Conservation (phyloP, 108 stramenopile species). For the Cyclotella choctawhatcheeana region DNA sequence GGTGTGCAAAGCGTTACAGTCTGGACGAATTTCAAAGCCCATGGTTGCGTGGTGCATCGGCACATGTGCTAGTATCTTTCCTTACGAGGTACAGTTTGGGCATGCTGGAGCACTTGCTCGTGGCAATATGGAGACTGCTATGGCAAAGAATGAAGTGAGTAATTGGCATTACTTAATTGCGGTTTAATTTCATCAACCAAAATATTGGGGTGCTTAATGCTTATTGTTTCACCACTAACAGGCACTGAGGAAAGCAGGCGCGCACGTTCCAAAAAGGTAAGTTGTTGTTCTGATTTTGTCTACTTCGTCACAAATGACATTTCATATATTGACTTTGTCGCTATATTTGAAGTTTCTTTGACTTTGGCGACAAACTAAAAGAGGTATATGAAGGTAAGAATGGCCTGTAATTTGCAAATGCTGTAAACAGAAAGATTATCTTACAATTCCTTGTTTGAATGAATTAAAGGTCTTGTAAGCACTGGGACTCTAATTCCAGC, state of each 20-base stretch:
- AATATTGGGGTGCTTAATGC: too few species aligned
- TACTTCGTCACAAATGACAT: too few species aligned
- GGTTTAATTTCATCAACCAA: too few species aligned
- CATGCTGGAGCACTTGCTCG: constrained; percentile 91
- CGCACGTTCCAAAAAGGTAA: constrained; percentile 67
- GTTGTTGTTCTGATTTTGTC: background rate
- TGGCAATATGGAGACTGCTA: constrained; percentile 81
- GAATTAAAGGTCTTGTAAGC: constrained; percentile 37
- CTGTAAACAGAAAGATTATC: too few species aligned
- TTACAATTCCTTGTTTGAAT: too few species aligned
- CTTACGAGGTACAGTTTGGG: constrained; percentile 93
- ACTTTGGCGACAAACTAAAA: constrained; percentile 77
- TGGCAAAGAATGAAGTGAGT: constrained; percentile 87
- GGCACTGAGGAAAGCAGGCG: constrained; percentile 82
- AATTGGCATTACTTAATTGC: too few species aligned
- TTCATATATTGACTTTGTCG: background rate
- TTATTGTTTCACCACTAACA: too few species aligned
- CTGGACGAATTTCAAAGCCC: constrained; percentile 88
- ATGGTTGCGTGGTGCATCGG: constrained; percentile 94
- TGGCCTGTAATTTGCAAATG: background rate
- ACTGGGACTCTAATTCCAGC: constrained; percentile 53
- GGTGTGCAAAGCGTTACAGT: constrained; percentile 85
- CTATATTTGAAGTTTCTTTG: constrained; percentile 68
- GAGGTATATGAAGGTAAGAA: constrained; percentile 51
- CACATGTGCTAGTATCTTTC: constrained; percentile 90